Base-by-base conservation (phyloP, 108 stramenopile genomes). In the Nitzschia palea region DNA sequence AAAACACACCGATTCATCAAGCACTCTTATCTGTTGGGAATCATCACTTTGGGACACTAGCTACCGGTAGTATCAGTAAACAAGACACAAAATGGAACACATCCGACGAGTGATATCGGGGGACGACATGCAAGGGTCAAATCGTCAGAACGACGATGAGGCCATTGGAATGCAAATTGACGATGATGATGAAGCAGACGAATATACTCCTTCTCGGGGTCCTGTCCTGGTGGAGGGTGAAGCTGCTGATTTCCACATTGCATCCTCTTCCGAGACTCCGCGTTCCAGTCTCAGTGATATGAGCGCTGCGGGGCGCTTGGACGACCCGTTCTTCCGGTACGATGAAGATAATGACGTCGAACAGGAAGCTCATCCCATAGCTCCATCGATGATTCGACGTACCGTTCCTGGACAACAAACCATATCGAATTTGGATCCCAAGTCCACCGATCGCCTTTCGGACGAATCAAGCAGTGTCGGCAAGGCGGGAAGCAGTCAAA, bases 31-130 rank as follows among this genome's bases (percentile, higher is more conserved):
- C 37, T 12, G 6, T 12, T 12, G 12, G 37, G 6, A 10, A 10
- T 12, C 10, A 12, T 12, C 37, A 40, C 37, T 6, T 40, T 40
- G 37, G 6, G 12, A 40, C 6, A 12, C 37, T 12, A 40, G 37
- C 37, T 6, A 10, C 10, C 37, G 6, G 37, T 12, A 40, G 12
- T 12, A 40, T 12, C 10, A 40, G 12, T 6, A 12, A 40, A 40
- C 12, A 40, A 40, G 12, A 40, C 18, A 15, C 12, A 63, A 48
- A 47, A 43, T 63, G 26, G 47, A 50, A 17, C 45, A 18, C 14
- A 62, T 71, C 36, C 33, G 44, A 54, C 70, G 70, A 1, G 53
- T 71, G 20, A 62, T 71, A 62, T 71, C 70, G 3, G 70, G 70
- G 32, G 70, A 55, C 12, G 70, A 54, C 35, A 63, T 71, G 4